Evolutionary conservation across 352 stramenopile genomes (phyloP), one percentile per base, ranked within the genome.

Genomic region (Phytophthora tentaculata): DNA sequence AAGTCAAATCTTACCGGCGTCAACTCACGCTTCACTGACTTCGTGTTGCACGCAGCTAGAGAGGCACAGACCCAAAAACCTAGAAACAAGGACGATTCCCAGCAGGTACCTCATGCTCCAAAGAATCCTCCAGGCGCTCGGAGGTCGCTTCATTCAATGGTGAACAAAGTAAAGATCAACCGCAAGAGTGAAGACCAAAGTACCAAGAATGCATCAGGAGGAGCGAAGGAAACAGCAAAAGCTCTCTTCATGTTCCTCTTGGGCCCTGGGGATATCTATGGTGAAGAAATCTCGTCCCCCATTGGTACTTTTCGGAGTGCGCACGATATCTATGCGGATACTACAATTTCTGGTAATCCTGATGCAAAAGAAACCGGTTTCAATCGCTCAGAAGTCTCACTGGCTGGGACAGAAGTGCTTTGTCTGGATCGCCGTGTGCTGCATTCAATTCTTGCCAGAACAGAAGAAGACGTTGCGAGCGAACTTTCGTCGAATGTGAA

Each of bases 401-500:
- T 41, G 10, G 10, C 14, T 20, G 39, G 37, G 12, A 63, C 67
- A 14, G 64, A 89, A 54, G 9, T 91, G 1, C 47, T 91, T 9
- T 80, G 71, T 13, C 49, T 91, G 13, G 70, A 84, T 53, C 77
- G 80, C 0, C 56, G 65, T 2, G 49, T 73, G 0, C 74, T 81
- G 13, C 67, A 78, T 48, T 61, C 61, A 1, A 73, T 91, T 56
- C 43, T 73, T 23, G 41, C 68, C 3, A 88, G 80, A 62, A 76
- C 69, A 5, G 83, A 91, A 56, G 81, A 80, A 55, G 83, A 89
- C 16, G 68, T 68, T 8, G 76, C 80, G 19, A 77, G 71, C 2
- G 75, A 91, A 19, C 64, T 89, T 5, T 74, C 77, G 1, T 71
- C 56, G 19, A 57, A 74, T 12, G 71, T 71, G 3, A 83, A 77